These are phyloP conservation scores for Colletotrichum sp. DNA, from an alignment of 2,329 filamentous ascomycete species.

Conservation along the genomic window DNA sequence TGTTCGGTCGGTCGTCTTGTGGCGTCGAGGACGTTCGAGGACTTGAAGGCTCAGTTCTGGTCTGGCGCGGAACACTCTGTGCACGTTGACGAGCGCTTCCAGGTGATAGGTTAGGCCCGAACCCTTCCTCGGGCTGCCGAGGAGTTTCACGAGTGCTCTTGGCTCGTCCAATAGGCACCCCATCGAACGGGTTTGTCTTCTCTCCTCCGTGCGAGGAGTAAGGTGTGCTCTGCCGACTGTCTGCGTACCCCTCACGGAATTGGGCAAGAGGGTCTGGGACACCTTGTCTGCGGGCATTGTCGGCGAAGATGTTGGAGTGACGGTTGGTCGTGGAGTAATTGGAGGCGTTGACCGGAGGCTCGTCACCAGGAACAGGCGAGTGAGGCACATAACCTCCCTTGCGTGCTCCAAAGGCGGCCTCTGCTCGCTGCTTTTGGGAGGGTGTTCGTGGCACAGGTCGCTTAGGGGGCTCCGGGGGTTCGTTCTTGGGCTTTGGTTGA, in stretches of 20 bases:
- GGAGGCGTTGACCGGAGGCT: constrained; percentile 54
- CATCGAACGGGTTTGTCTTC: constrained; percentile 63
- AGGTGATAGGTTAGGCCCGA: constrained; percentile 19
- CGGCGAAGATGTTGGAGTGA: constrained; percentile 28
- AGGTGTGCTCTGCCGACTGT: constrained; percentile 61
- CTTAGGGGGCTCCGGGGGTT: constrained; percentile 32
- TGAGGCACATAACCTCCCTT: constrained; percentile 55
- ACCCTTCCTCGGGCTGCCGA: constrained; percentile 28
- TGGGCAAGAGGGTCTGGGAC: constrained; percentile 52
- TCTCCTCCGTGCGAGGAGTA: constrained; percentile 63
- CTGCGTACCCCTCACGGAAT: constrained; percentile 49
- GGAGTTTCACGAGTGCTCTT: constrained; percentile 48
- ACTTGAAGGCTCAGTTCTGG: constrained; percentile 12
- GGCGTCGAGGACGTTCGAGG: constrained; percentile 10
- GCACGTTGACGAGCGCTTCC: constrained; percentile 32
- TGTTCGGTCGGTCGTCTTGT: constrained; percentile 12
- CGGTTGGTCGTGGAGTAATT: constrained; percentile 51
- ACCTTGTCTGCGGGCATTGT: constrained; percentile 21
- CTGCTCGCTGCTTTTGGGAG: constrained; percentile 56
- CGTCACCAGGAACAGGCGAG: constrained; percentile 54
- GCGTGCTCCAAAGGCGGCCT: constrained; percentile 59
- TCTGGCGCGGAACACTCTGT: constrained; percentile 30
- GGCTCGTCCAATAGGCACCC: constrained; percentile 45
- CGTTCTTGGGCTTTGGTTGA: constrained; percentile 26
- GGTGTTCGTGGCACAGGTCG: constrained; percentile 54